Base-by-base conservation (phyloP, 352 stramenopile species). In the Phytophthora crassamura region DNA sequence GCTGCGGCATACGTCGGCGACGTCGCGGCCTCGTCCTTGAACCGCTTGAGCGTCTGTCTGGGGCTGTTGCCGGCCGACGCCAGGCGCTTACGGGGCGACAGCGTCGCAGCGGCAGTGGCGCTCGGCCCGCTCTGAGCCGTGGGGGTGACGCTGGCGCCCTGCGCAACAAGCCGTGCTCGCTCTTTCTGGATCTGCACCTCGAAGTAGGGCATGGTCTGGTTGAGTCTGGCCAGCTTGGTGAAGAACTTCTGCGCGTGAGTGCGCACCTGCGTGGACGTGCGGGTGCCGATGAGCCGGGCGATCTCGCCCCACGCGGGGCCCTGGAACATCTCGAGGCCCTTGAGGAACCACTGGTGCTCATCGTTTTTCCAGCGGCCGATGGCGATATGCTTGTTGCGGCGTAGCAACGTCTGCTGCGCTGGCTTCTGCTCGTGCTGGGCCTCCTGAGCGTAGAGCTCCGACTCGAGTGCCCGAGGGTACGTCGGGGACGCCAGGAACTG, bases 211-310 rank as follows among this genome's bases (percentile, higher is more conserved):
- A 93, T 74, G 45, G 78, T 84, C 55, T 90, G 81, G 58, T 89
- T 88, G 34, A 80, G 72, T n/a, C 82, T 76, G 35, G 84, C 85
- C 40, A 96, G 69, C 65, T 94, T 95, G 40, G 84, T 91, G 64
- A 96, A 96, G 71, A 94, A 96, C 72, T 96, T 96, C 59, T 96
- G 88, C 16, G 88, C 88, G 61, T 96, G 88, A 4, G 86, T 94
- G 11, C 88, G 86, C 54, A 94, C 86, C 58, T 96, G 88, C 10
- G 89, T 92, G 25, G 88, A 91, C 20, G 86, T 95, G 50, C 88
- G 80, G 33, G 86, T 89, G 61, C 85, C 86, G 54, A 96, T 93
- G 64, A 92, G 75, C 16, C 83, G 73, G 2, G 88, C 84, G 66
- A 96, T 96, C 67, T 94, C 86, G 46, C 85, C 84, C 88, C 88